Base-by-base conservation (phyloP, 2,329 filamentous ascomycete species). In the Raffaelea ambrosiae region DNA sequence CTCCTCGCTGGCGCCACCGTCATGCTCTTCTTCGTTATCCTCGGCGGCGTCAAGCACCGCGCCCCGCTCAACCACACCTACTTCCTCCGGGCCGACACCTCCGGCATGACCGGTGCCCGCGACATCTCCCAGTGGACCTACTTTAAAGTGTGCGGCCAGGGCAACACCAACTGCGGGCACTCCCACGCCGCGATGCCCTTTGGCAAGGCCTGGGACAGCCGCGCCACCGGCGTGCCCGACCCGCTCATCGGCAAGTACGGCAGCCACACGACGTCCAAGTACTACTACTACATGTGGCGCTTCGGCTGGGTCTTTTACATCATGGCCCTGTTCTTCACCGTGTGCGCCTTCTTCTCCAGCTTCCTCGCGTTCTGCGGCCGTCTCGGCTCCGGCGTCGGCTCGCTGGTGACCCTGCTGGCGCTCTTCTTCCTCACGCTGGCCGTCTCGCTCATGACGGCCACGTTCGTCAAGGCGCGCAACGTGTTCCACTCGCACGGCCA, bases 251-350 rank as follows among this genome's bases (percentile, higher is more conserved):
- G 84, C 69, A 49, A 54, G 10, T 72, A 81, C 56, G 78, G 69
- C 50, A 67, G 68, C 50, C 54, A 66, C 50, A 82, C 77, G 3
- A 83, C 80, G 5, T 75, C 73, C 53, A 63, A 53, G 20, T 67
- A 69, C 54, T 95, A 83, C 72, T 97, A 77, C 70, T 88, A 89
- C 67, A 75, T 93, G 61, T 94, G 88, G 70, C 81, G 91, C 38
- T 95, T 96, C 71, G 85, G 88, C 65, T 97, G 91, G 78, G 88
- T 90, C 35, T 93, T 95, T 66, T 86, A 86, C 70, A 71, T 97
- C 48, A 83, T 97, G 55, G 80, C 82, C 18, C 77, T 96, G 35
- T 81, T 95, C 72, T 93, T 95, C 64, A 78, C 79, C 53, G 73
- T 78, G 43, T 48, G 80, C 22, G 79, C 84, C 52, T 80, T 90